Evolutionary conservation across 371 early-diverging fungal genomes (phyloP).

Genomic region (Lichtheimia hyalospora): DNA sequence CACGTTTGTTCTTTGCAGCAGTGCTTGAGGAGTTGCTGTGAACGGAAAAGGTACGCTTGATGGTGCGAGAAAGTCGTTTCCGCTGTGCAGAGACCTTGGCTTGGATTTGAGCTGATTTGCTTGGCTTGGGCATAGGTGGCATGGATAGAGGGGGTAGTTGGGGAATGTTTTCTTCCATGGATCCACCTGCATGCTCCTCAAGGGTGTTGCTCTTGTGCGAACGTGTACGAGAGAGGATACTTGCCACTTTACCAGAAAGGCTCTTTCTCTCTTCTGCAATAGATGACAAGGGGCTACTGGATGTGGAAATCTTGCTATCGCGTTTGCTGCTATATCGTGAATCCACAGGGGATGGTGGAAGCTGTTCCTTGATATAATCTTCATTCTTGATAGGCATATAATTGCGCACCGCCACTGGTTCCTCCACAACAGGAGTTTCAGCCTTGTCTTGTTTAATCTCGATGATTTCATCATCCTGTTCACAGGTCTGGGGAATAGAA

Average conservation of each 20-base stretch:
- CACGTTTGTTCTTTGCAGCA: too few species aligned
- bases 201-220: not conserved
- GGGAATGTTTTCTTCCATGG: not conserved
- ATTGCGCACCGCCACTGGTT: too few species aligned
- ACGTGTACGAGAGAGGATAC: not conserved
- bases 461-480: too few species aligned
- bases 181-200: not conserved
- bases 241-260: not conserved
- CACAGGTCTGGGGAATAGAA: too few species aligned
- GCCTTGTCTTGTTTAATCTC: too few species aligned
- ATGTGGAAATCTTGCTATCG: slow-evolving; percentile 2
- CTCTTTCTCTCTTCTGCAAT: too few species aligned
- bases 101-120: not conserved
- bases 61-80: not conserved
- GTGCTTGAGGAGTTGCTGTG: too few species aligned
- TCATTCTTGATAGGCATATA: too few species aligned
- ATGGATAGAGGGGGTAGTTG: not conserved
- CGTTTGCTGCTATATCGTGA: not conserved
- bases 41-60: not conserved
- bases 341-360: too few species aligned
- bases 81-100: not conserved
- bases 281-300: too few species aligned
- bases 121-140: not conserved
- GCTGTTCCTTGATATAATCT: too few species aligned
- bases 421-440: too few species aligned